A percentile compares a stretch with the other conserved stretches of the same genome.
Evolutionary conservation across 768 basidiomycete genomes (phyloP).

Genomic region (Pleurotus tuoliensis): DNA sequence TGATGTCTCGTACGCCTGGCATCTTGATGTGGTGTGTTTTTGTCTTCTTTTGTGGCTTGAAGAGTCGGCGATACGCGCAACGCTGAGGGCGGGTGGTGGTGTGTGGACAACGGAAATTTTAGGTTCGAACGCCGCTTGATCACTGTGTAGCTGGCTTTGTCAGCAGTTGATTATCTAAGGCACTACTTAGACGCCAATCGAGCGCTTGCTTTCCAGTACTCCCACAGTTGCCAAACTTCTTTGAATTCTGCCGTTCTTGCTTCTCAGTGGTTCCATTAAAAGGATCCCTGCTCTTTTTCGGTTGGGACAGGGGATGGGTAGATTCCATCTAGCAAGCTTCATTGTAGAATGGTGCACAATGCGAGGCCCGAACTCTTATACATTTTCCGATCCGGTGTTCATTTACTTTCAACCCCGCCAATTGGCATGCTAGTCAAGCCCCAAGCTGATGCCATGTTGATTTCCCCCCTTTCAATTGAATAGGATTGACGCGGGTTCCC

Average conservation of each 20-base stretch:
- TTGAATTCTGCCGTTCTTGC: too few species aligned
- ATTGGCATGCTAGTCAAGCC: not conserved
- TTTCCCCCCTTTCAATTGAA: not conserved
- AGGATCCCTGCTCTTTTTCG: too few species aligned
- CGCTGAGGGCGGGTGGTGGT: slow-evolving; percentile 12
- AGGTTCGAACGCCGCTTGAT: slow-evolving; percentile 10
- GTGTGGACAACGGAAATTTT: slow-evolving; percentile 7
- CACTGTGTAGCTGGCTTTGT: slow-evolving; percentile 16
- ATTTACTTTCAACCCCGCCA: slow-evolving; percentile 5
- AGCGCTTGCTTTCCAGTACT: not conserved
- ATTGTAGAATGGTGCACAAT: too few species aligned
- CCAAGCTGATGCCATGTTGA: slow-evolving; percentile 1
- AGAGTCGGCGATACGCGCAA: slow-evolving; percentile 34
- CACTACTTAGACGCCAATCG: not conserved
- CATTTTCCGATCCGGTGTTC: not conserved
- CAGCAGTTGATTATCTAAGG: slow-evolving; percentile 11
- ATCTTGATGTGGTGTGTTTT: slow-evolving; percentile 39
- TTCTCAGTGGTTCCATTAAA: too few species aligned
- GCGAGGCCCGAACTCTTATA: not conserved
- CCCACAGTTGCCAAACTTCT: slow-evolving; percentile 9
- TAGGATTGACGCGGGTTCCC: not conserved
- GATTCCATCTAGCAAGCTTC: too few species aligned
- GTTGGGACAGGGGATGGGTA: too few species aligned
- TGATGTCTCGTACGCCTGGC: slow-evolving; percentile 83
- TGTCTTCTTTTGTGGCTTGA: slow-evolving; percentile 32